phyloP scores from a whole-genome alignment of 345 rosid species.

The Mercurialis annua region DNA sequence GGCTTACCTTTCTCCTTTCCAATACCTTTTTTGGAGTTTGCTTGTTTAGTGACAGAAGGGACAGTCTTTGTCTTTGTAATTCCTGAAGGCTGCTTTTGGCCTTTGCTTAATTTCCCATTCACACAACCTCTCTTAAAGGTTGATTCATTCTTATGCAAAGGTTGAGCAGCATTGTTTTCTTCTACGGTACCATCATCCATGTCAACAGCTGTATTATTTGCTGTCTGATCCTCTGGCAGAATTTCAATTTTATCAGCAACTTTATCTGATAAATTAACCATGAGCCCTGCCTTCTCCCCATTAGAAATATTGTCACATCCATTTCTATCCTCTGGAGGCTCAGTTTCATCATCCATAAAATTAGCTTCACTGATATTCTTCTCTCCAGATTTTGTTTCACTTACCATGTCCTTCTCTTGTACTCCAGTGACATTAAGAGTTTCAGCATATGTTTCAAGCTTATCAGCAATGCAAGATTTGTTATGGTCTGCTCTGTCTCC shows the following conservation, averaged over 20 bases:
- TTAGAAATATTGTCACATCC: slow-evolving; percentile 20
- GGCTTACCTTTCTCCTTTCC: slow-evolving; percentile 23
- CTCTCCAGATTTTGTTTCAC: slow-evolving; percentile 22
- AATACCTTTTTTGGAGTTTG: slow-evolving; percentile 22
- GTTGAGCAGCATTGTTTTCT: slow-evolving; percentile 20
- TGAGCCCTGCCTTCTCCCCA: slow-evolving; percentile 28
- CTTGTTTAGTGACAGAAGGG: slow-evolving; percentile 18
- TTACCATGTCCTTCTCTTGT: slow-evolving; percentile 22
- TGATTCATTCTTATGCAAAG: slow-evolving; percentile 22
- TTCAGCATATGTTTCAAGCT: slow-evolving; percentile 28
- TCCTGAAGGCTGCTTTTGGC: slow-evolving; percentile 29
- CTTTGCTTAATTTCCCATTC: slow-evolving; percentile 22
- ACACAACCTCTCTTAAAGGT: slow-evolving; percentile 15
- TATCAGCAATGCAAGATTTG: slow-evolving; percentile 19
- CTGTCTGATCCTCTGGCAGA: slow-evolving; percentile 19
- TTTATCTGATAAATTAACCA: slow-evolving; percentile 13
- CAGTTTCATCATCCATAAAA: slow-evolving; percentile 46
- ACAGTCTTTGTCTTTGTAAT: slow-evolving; percentile 28
- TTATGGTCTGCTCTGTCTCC: slow-evolving; percentile 23
- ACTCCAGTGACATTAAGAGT: slow-evolving; percentile 26
- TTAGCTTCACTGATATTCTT: slow-evolving; percentile 12
- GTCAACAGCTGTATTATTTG: slow-evolving; percentile 8
- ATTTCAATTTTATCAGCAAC: slow-evolving; percentile 9
- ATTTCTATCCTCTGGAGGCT: slow-evolving; percentile 48
- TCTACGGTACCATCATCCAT: slow-evolving; percentile 17